Percentiles rank a stretch among this genome's conserved stretches.
phyloP scores from a whole-genome alignment of 2,329 filamentous ascomycete genomes.

The Diatrype stigma region DNA sequence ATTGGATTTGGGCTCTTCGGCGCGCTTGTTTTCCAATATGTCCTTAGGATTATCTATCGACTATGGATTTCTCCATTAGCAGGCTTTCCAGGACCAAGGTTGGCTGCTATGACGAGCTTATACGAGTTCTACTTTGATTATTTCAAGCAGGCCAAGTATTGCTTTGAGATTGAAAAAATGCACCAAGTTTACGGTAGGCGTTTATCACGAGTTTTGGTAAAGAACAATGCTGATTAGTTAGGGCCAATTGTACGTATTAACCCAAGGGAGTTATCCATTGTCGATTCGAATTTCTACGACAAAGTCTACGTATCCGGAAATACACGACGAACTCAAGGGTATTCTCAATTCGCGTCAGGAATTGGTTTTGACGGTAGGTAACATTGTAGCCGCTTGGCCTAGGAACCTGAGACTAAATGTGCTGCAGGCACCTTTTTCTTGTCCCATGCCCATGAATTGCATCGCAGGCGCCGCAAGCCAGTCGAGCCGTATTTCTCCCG shows the following conservation, averaged over 20 bases:
- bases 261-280: constrained; percentile 24
- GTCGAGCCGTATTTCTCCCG: constrained; percentile 14
- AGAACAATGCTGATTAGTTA: constrained; percentile 1
- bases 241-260: constrained; percentile 19
- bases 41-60: too few relatives aligned
- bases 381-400: neutral
- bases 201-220: neutral
- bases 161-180: constrained; percentile 27
- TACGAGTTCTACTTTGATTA: constrained; percentile 22
- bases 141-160: constrained; percentile 19
- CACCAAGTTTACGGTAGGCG: constrained; percentile 29
- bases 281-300: constrained; percentile 16
- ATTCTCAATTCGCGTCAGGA: constrained; percentile 12
- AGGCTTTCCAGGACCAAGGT: constrained; percentile 14
- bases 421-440: constrained; percentile 11
- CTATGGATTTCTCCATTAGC: constrained; percentile 17
- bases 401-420: neutral
- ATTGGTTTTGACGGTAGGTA: constrained; percentile 15
- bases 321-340: constrained; percentile 11
- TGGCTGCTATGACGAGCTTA: constrained; percentile 15
- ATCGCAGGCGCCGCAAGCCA: constrained; percentile 11
- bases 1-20: constrained; percentile 2
- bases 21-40: constrained; percentile 5
- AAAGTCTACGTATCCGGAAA: constrained; percentile 11
- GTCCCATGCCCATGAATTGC: constrained; percentile 14